Base-by-base conservation (phyloP, 805 yeast species). In the Candida ipomoeae region DNA sequence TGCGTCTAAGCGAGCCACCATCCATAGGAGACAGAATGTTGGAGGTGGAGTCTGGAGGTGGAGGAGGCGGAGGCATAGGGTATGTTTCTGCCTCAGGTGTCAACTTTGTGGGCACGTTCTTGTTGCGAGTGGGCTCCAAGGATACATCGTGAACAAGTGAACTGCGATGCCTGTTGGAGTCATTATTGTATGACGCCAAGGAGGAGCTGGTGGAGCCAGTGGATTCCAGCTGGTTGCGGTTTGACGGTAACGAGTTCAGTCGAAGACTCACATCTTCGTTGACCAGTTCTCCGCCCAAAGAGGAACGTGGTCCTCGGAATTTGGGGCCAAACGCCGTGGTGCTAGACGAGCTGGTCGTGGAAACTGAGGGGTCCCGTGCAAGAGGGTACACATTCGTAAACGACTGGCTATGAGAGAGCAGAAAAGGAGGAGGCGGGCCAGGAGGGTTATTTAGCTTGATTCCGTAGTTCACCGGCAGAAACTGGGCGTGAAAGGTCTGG, bases 31-130 rank as follows among this genome's bases (percentile, higher is more conserved):
- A 35, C 40, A 35, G 47, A 18, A 44, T 17, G n/a, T 15, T 34
- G 34, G 40, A 34, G 20, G 21, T 34, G 38, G 46, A 21, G 23
- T 44, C 47, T 6, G 47, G 40, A 35, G 34, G 47, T 7, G 39
- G 47, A 3, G 47, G 41, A 21, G 41, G 47, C 7, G 47, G 47
- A 23, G 26, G 47, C 47, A 44, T 44, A n/a, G 47, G 13, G 10
- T 23, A 23, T 10, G 40, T 2, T 21, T 42, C 45, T 3, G 43
- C 21, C 1, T 21, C 47, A 20, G 15, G 23, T 6, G 17, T 21
- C 34, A 15, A 11, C 40, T 44, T 36, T 15, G 46, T 5, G 7
- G 15, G 15, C 18, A 11, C 26, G 40, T n/a, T 34, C 23, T 35
- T 44, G 14, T 21, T 6, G n/a, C 29, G 32, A 13, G 15, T 3